Evolutionary conservation across 805 yeast species (phyloP).

Genomic region (Candida saitoana): DNA sequence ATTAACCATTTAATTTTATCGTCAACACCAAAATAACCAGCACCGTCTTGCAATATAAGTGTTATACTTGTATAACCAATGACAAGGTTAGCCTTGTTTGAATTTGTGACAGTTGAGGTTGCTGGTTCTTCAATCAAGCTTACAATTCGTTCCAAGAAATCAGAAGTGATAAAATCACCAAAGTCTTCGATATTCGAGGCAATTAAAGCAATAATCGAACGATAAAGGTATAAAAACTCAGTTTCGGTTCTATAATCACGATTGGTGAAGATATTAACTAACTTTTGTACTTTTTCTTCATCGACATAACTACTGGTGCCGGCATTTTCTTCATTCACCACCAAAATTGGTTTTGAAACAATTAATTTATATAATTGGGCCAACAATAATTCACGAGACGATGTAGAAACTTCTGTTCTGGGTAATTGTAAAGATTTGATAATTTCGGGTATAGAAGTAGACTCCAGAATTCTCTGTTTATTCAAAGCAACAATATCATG

Average conservation of each 20-base stretch:
- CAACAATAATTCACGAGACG: conserved; percentile 45
- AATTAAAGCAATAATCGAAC: conserved; percentile 40
- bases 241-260: conserved; percentile 32
- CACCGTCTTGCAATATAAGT: conserved; percentile 43
- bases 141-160: conserved; percentile 23
- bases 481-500: conserved; percentile 25
- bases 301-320: conserved; percentile 36
- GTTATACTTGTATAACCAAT: conserved; percentile 37
- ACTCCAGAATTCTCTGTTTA: conserved; percentile 30
- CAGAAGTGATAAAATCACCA: conserved; percentile 33
- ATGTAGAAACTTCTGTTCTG: conserved; percentile 43
- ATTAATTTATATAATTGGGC: conserved; percentile 49
- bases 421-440: conserved; percentile 38
- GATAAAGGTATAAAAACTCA: conserved; percentile 39
- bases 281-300: conserved; percentile 30
- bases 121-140: conserved; percentile 33
- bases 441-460: conserved; percentile 42
- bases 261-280: conserved; percentile 30
- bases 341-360: conserved; percentile 37
- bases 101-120: conserved; percentile 29
- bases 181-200: conserved; percentile 52
- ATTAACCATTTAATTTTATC: conserved; percentile 40
- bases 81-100: conserved; percentile 34
- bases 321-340: conserved; percentile 31
- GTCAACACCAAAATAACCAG: conserved; percentile 49